Evolutionary conservation across 2,329 filamentous ascomycete genomes (phyloP), one percentile per base, ranked within the genome.

Genomic region (Ophiocordyceps polyrhachis-furcata): DNA sequence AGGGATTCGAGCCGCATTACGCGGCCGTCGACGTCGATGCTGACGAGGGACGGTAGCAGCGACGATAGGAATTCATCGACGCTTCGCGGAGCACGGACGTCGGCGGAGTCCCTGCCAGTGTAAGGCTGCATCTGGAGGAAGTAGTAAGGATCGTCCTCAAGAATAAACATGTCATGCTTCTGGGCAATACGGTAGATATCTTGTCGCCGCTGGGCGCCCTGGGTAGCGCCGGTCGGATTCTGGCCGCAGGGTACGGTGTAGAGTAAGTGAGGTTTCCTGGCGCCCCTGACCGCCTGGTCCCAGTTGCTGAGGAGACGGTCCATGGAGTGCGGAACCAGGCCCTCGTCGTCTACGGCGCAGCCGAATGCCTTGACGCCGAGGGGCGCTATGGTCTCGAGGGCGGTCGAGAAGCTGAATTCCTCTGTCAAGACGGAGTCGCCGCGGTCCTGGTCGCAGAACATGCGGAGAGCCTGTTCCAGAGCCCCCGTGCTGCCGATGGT

Each of bases 141-240:
- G 64, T 93, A 94, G 65, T 94, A 94, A 1, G 88, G 88, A 59
- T 94, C 88, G 58, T 94, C 88, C 65, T 95, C 88, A 52, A 94
- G 66, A 56, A 95, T 88, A 64, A 76, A 82, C 38, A 94, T 56
- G 56, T 94, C 83, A 61, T 94, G 85, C 64, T 85, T 86, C 58
- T 81, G 80, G 29, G 81, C 83, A 14, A 93, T 72, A 32, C 68
- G 68, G 62, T 94, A 94, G 41, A 94, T 70, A 20, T 76, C 81
- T 50, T 70, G 69, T 44, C 87, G 70, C 46, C 88, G 70, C 56
- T 77, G 67, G 5, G 63, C 59, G 38, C 78, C 71, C 59, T 89
- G 83, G 4, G 87, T 94, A 12, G 86, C 80, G 9, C 88, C 88
- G 0, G 87, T 94, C 0, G 88, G 88, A 59, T 95, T 94, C 64